Percentiles rank a stretch among this genome's conserved stretches.
These are phyloP conservation scores for Mycocentrospora acerina DNA, from an alignment of 2,329 filamentous ascomycete genomes.

Conservation along the genomic window DNA sequence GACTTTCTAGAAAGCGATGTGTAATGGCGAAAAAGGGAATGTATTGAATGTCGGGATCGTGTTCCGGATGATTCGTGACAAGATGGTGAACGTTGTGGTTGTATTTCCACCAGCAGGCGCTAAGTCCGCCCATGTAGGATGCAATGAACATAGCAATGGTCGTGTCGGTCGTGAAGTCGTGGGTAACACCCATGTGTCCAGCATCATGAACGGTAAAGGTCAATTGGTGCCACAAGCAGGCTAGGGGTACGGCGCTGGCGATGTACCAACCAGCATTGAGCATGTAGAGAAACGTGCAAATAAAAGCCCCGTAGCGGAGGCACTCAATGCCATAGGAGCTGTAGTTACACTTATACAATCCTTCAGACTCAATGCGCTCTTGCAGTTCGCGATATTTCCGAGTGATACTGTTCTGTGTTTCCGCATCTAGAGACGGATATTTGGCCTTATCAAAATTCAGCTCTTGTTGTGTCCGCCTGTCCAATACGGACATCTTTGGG, in stretches of 20 bases:
- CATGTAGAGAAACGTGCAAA: constrained; percentile 58
- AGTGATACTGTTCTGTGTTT: constrained; percentile 74
- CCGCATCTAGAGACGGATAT: constrained; percentile 75
- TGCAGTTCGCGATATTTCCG: constrained; percentile 80
- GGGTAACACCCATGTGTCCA: constrained; percentile 96
- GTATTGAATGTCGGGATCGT: constrained; percentile 89
- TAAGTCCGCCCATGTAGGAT: constrained; percentile 85
- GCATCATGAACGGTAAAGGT: constrained; percentile 94
- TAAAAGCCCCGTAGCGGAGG: constrained; percentile 70
- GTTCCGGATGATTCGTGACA: constrained; percentile 90
- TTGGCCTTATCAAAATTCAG: constrained; percentile 74
- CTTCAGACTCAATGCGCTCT: constrained; percentile 68
- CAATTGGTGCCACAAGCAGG: constrained; percentile 89
- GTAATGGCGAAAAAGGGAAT: constrained; percentile 69
- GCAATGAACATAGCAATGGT: constrained; percentile 88
- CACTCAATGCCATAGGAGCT: constrained; percentile 74
- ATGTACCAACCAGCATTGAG: constrained; percentile 47
- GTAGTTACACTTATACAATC: constrained; percentile 84
- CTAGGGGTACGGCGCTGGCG: constrained; percentile 73
- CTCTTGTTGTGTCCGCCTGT: constrained; percentile 72
- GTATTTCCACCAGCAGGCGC: constrained; percentile 94
- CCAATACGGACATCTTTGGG: constrained; percentile 63
- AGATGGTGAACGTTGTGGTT: constrained; percentile 98
- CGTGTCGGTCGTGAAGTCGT: constrained; percentile 80
- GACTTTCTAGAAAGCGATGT: constrained; percentile 63